Evolutionary conservation across 2,329 filamentous ascomycete species (phyloP).

Genomic region (Pestalotiopsis sp.): DNA sequence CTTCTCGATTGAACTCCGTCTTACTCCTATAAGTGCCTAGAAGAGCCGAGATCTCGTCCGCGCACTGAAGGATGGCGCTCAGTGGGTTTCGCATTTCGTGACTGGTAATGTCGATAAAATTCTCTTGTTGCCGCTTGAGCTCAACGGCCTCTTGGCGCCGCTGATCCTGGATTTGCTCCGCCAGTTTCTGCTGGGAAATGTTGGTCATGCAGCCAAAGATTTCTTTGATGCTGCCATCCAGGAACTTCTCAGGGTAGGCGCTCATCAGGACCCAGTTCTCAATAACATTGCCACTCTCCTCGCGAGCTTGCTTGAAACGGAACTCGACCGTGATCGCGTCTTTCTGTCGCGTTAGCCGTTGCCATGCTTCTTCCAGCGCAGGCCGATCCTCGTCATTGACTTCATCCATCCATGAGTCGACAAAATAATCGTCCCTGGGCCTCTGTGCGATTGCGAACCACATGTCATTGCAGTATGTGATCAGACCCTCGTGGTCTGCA

Average conservation of each 20-base stretch:
- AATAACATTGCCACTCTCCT: constrained; percentile 58
- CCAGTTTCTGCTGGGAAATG: constrained; percentile 84
- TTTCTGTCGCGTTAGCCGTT: constrained; percentile 60
- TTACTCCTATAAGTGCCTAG: constrained; percentile 44
- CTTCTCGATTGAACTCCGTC: constrained; percentile 39
- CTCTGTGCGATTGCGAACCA: constrained; percentile 74
- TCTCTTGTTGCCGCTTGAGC: constrained; percentile 72
- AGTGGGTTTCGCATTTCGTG: constrained; percentile 80
- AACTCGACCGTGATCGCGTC: constrained; percentile 72
- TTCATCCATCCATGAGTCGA: constrained; percentile 72
- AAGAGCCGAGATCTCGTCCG: constrained; percentile 67
- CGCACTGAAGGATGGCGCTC: constrained; percentile 74
- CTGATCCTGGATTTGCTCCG: constrained; percentile 76
- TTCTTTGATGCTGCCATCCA: constrained; percentile 66
- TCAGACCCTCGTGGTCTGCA: constrained; percentile 68
- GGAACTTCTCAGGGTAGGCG: constrained; percentile 71
- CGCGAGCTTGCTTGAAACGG: constrained; percentile 70
- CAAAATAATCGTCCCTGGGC: constrained; percentile 52
- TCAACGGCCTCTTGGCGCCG: constrained; percentile 81
- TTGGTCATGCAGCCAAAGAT: constrained; percentile 84
- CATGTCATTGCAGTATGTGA: constrained; percentile 81
- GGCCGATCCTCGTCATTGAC: constrained; percentile 67
- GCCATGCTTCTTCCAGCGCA: constrained; percentile 63
- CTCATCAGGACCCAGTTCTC: constrained; percentile 80
- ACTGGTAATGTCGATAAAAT: constrained; percentile 74